phyloP scores from a whole-genome alignment of 345 rosid genomes.

The Aegle marmelos region DNA sequence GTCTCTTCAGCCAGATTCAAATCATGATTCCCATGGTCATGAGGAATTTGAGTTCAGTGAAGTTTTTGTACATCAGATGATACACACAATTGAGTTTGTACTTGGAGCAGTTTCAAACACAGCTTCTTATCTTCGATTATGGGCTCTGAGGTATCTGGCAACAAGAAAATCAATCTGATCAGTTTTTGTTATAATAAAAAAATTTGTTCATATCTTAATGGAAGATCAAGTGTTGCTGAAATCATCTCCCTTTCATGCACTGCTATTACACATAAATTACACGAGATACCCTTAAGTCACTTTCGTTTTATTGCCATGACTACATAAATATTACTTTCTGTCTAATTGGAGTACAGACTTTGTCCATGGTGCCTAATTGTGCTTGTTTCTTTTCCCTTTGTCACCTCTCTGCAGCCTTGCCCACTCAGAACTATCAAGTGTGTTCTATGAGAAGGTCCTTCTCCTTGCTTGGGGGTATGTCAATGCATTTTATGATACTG shows the following conservation, averaged over 20 bases:
- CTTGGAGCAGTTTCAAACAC: conserved; percentile 99
- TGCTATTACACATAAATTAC: not conserved
- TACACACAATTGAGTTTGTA: conserved; percentile 96
- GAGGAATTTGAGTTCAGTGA: conserved; percentile 96
- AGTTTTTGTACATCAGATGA: conserved; percentile 92
- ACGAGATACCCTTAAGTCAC: not conserved
- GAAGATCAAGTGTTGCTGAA: not conserved
- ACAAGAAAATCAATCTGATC: not conserved
- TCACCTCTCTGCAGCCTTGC: conserved; percentile 63
- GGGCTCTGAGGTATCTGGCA: conserved; percentile 87
- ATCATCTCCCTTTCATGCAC: not conserved
- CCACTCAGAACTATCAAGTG: conserved; percentile 88
- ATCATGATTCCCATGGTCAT: conserved; percentile 62
- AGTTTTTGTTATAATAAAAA: conserved; percentile 2
- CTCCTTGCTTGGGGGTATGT: conserved; percentile 87
- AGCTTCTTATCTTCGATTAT: conserved; percentile 90
- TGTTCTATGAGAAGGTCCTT: conserved; percentile 96
- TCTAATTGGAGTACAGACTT: conserved; percentile 1
- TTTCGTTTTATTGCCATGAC: not conserved
- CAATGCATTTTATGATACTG: not conserved
- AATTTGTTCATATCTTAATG: not conserved
- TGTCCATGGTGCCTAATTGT: not conserved
- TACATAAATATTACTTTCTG: not conserved
- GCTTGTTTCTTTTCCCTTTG: not conserved
- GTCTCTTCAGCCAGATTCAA: conserved; percentile 59